Base-by-base conservation (phyloP, 257 asterid genomes). In the Solanum chilense region DNA sequence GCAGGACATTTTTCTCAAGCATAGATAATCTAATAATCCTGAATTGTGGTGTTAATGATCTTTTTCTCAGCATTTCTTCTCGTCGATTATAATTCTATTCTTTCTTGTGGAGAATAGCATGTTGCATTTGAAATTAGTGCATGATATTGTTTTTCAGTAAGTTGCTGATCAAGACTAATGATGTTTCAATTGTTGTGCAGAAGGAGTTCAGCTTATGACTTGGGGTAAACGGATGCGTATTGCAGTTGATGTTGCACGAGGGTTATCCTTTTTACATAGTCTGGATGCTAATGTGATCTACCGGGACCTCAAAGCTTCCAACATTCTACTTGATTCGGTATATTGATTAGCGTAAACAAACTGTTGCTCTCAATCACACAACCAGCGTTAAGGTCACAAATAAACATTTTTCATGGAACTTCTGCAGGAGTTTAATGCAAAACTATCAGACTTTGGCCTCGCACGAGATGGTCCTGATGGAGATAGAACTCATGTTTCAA, bases 401-500 rank as follows among this genome's bases (percentile, higher is more conserved):
- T 47, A 44, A 35, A 81, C 56, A 85, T 27, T n/a, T n/a, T 80
- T 8, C 29, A 31, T 77, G 20, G 23, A 14, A 64, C 66, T 45
- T 90, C 45, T 89, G 88, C 91, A 94, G 98, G 92, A 93, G 29
- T 94, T 92, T 85, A 90, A 90, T 11, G 98, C 98, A 15, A 94
- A 93, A 83, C 94, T 94, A 25, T 91, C 95, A 20, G 98, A 94
- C 89, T 94, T 94, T 52, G 96, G 98, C 73, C 95, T 94, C 9
- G 98, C 95, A 29, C 91, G 98, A 83, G 93, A 92, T 60, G 96
- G 95, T 45, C 98, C 96, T 5, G 90, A 86, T 41, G 98, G 96
- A 62, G 96, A 94, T 86, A 88, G 90, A 84, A 94, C 96, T 37
- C 98, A 94, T 83, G 98, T 94, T 44, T 94, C 98, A 33, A 94